These are phyloP conservation scores for Deuterostichococcus epilithicus DNA, from an alignment of 139 green algal genomes.

Conservation along the genomic window DNA sequence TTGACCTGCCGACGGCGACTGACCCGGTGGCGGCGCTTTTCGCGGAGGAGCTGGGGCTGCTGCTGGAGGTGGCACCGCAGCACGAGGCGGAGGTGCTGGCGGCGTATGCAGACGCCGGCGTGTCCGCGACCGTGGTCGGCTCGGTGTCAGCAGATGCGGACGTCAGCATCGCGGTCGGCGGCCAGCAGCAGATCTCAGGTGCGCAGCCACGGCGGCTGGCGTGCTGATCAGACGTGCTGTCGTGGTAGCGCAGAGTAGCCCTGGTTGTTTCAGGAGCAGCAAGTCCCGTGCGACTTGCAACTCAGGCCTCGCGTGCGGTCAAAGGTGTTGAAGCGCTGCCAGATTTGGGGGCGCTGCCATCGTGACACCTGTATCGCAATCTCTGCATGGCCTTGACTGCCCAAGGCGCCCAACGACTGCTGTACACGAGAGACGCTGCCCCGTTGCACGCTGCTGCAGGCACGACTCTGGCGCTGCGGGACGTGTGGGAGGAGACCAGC, in stretches of 20 bases:
- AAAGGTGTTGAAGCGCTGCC: too few relatives aligned
- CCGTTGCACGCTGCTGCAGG: slow-evolving; percentile 25
- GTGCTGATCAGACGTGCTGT: too few relatives aligned
- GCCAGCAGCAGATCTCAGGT: slow-evolving; percentile 35
- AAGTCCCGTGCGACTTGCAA: too few relatives aligned
- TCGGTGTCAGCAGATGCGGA: slow-evolving; percentile 9
- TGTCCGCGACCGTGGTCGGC: slow-evolving; percentile 69
- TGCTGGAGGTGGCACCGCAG: slow-evolving; percentile 81
- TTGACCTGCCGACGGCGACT: slow-evolving; percentile 52
- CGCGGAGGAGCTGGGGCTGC: slow-evolving; percentile 93
- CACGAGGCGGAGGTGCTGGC: slow-evolving; percentile 53
- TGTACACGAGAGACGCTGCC: too few relatives aligned
- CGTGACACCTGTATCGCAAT: too few relatives aligned
- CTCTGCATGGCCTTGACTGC: too few relatives aligned
- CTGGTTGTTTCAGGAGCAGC: too few relatives aligned
- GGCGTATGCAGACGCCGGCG: slow-evolving; percentile 63
- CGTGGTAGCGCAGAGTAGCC: too few relatives aligned
- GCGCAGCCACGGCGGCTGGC: neutral
- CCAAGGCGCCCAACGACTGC: too few relatives aligned
- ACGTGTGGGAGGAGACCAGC: slow-evolving; percentile 91
- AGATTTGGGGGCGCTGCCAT: too few relatives aligned
- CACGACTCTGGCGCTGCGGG: slow-evolving; percentile 57
- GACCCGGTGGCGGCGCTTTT: slow-evolving; percentile 70
- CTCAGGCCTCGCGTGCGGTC: too few relatives aligned
- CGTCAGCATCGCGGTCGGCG: slow-evolving; percentile 60